Evolutionary conservation across 441 rosid species (phyloP).

Genomic region (Populus trichocarpa): DNA sequence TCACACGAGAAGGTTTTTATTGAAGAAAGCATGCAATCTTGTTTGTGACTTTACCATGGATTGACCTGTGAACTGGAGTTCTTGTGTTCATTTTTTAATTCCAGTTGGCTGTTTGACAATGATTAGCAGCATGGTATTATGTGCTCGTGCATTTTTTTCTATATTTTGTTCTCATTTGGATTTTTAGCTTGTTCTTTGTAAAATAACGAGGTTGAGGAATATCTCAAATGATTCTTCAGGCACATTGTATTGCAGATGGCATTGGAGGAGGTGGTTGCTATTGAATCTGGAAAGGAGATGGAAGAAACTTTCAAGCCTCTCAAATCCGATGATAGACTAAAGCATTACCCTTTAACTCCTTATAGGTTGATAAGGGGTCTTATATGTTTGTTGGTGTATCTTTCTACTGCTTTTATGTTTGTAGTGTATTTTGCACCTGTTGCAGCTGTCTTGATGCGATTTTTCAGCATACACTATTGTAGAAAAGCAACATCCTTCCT

Average conservation of each 20-base stretch:
- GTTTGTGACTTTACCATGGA: background rate
- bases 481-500: constrained; percentile 63
- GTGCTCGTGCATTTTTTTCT: background rate
- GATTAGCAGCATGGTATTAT: background rate
- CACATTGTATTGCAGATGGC: constrained; percentile 13
- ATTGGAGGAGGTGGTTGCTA: constrained; percentile 15
- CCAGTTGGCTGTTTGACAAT: background rate
- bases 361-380: constrained; percentile 65
- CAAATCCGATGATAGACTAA: constrained; percentile 40
- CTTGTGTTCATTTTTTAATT: background rate
- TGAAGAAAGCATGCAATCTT: background rate
- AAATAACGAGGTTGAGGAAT: background rate
- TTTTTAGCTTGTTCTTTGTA: background rate
- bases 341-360: constrained; percentile 63
- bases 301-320: constrained; percentile 37
- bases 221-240: background rate
- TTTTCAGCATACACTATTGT: constrained; percentile 52
- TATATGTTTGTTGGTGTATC: constrained; percentile 61
- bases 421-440: constrained; percentile 61
- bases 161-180: background rate
- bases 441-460: constrained; percentile 46
- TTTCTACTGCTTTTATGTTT: constrained; percentile 82
- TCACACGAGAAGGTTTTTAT: background rate
- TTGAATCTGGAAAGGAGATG: constrained; percentile 44
- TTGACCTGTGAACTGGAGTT: background rate